Percentiles rank a stretch among this genome's conserved stretches.
Evolutionary conservation across 768 basidiomycete species (phyloP).

Genomic region (Leccinellum luteum): DNA sequence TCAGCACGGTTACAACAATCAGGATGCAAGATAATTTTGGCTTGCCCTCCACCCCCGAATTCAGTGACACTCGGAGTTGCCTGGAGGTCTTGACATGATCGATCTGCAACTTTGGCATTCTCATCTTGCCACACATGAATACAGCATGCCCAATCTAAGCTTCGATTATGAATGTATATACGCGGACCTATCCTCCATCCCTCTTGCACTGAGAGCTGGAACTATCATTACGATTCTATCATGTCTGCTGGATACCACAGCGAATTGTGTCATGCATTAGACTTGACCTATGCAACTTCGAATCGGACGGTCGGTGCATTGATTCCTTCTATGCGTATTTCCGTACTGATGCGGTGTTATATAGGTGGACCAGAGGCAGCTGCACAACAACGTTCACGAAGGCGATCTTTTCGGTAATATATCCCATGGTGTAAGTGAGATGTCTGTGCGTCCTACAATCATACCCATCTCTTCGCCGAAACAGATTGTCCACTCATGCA

Average conservation of each 20-base stretch:
- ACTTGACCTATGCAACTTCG: neutral
- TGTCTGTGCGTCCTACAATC: neutral
- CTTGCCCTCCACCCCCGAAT: neutral
- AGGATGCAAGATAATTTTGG: neutral
- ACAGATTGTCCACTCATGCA: constrained; percentile 2
- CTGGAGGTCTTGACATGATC: neutral
- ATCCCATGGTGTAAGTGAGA: neutral
- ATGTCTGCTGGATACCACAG: neutral
- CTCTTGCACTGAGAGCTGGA: neutral
- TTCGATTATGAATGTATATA: neutral
- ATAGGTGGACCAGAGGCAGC: neutral
- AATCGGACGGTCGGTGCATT: neutral
- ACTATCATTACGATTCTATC: neutral
- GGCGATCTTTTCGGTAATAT: neutral
- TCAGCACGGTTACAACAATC: neutral
- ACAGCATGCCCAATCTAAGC: neutral
- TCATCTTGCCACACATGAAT: neutral
- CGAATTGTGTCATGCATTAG: neutral
- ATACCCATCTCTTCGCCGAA: neutral
- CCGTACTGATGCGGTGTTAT: neutral
- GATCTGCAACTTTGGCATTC: neutral
- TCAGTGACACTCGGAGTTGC: neutral
- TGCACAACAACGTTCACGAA: neutral
- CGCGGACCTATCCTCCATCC: neutral
- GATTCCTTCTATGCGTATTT: neutral